Conservation (phyloP, 73 alveolate genomes). For the Paraurostyla sp. region DNA sequence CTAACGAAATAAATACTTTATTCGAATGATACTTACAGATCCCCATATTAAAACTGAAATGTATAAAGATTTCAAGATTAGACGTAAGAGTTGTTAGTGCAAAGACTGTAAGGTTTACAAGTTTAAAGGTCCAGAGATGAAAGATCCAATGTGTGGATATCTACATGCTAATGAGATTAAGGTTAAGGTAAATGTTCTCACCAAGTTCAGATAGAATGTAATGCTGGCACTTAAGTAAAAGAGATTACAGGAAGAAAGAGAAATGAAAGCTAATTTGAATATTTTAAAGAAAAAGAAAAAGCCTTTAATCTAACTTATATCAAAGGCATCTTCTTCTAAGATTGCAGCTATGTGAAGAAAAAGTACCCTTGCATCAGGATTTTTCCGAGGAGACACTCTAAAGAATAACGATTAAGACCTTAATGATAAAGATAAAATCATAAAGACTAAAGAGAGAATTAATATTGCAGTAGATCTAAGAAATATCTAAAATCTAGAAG, state of each 20-base stretch:
- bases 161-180: neutral
- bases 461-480: too few relatives aligned
- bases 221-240: neutral
- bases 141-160: conserved; percentile 11
- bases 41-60: neutral
- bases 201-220: neutral
- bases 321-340: too few relatives aligned
- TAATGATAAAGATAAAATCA: too few relatives aligned
- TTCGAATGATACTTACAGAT: neutral
- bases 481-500: too few relatives aligned
- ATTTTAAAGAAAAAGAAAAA: neutral
- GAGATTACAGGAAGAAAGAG: conserved; percentile 16
- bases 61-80: neutral
- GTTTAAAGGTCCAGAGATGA: neutral
- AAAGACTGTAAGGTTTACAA: neutral
- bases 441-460: too few relatives aligned
- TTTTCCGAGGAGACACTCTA: too few relatives aligned
- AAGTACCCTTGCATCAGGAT: too few relatives aligned
- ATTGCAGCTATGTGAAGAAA: too few relatives aligned
- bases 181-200: neutral
- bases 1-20: neutral
- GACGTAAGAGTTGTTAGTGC: conserved; percentile 40
- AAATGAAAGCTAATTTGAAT: neutral
- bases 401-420: too few relatives aligned
- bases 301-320: too few relatives aligned